phyloP scores from a whole-genome alignment of 257 asterid genomes.

The Vinca minor region DNA sequence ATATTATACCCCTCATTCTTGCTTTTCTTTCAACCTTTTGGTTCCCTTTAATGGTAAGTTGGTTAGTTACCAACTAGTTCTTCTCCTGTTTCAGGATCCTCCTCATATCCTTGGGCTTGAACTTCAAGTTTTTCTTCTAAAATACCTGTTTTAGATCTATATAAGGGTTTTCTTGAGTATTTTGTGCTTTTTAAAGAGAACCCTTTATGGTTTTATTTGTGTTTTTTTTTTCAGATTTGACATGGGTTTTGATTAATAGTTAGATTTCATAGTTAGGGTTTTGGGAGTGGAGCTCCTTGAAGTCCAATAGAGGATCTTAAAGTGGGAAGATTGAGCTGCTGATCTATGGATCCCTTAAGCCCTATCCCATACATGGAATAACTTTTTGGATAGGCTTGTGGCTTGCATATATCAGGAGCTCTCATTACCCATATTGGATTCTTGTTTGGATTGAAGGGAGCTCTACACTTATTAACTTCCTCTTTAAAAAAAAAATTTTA shows the following conservation, averaged over 20 bases:
- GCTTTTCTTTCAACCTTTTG: conserved; percentile 11
- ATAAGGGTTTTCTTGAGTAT: neutral
- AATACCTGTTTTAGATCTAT: too few species aligned
- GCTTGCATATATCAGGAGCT: conserved; percentile 83
- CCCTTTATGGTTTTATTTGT: neutral
- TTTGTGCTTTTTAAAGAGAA: neutral
- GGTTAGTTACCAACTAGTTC: neutral
- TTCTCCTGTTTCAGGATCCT: too few species aligned
- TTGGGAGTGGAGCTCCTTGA: conserved; percentile 82
- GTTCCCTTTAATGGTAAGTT: conserved; percentile 10
- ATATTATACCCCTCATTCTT: conserved; percentile 16
- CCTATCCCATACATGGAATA: conserved; percentile 41
- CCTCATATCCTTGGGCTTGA: too few species aligned
- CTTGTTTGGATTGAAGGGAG: conserved; percentile 99
- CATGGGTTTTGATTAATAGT: too few species aligned
- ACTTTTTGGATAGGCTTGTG: conserved; percentile 54
- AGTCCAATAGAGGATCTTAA: conserved; percentile 71
- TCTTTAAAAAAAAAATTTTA: too few species aligned
- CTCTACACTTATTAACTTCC: conserved; percentile 41
- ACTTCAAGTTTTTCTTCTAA: too few species aligned
- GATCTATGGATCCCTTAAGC: conserved; percentile 77
- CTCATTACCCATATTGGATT: conserved; percentile 38
- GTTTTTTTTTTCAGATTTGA: neutral
- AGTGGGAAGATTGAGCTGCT: conserved; percentile 63
- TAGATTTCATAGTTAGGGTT: too few species aligned